Percentiles rank a stretch among this genome's conserved stretches.
These are phyloP conservation scores for Xylaria longipes DNA, from an alignment of 495 filamentous ascomycete species.

Conservation along the genomic window DNA sequence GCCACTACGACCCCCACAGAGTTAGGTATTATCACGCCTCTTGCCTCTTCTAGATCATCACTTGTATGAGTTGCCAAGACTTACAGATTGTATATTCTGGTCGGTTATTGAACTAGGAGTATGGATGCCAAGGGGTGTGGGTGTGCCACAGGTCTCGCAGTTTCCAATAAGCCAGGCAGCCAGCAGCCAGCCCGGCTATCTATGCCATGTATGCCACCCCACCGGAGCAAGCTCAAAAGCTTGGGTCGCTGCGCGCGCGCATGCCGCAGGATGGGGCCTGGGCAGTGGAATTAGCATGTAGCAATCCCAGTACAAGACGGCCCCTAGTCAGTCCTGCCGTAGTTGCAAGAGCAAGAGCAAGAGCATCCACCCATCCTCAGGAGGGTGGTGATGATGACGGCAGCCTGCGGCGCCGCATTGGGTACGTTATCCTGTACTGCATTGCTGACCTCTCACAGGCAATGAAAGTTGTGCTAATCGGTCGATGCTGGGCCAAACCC, in stretches of 20 bases:
- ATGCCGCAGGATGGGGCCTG: conserved; percentile 17
- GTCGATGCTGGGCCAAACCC: not conserved
- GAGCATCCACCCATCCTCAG: no score
- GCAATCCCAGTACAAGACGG: no score
- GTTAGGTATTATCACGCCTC: conserved; percentile 23
- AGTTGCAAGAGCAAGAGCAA: conserved; percentile 13
- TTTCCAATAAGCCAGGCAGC: conserved; percentile 13
- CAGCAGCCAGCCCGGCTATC: no score
- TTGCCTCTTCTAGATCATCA: conserved; percentile 18
- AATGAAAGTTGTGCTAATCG: conserved; percentile 10
- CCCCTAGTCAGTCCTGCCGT: not conserved
- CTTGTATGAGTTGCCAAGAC: conserved; percentile 40
- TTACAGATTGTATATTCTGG: conserved; percentile 30
- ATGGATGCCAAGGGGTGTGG: conserved; percentile 21
- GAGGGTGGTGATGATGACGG: not conserved
- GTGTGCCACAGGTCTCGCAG: conserved; percentile 13
- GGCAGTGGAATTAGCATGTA: not conserved
- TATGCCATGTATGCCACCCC: conserved; percentile 7
- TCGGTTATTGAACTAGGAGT: conserved; percentile 29
- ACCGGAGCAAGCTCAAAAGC: not conserved
- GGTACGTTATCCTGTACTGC: not conserved
- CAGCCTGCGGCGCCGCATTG: not conserved
- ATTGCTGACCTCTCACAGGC: conserved; percentile 3
- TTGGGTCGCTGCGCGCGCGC: conserved; percentile 12
- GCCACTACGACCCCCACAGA: conserved; percentile 31